Percentiles rank a stretch among this genome's conserved stretches.
Conservation (phyloP, 352 stramenopile species). For the Phytophthora hibernalis region DNA sequence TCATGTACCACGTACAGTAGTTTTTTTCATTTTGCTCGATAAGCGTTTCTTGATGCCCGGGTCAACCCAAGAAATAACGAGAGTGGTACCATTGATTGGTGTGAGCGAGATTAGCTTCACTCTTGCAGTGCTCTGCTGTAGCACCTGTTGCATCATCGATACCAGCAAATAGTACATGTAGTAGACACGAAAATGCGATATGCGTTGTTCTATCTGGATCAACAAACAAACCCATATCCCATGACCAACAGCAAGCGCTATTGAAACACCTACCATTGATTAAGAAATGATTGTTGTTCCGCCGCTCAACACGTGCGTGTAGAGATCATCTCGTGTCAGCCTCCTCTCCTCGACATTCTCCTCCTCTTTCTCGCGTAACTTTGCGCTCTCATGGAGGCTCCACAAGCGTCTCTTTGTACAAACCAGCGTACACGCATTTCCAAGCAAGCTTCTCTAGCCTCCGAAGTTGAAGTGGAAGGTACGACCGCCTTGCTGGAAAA, state of each 20-base stretch:
- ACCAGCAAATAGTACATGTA: too few relatives aligned
- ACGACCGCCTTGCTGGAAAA: constrained; percentile 78
- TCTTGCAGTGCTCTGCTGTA: too few relatives aligned
- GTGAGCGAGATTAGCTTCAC: too few relatives aligned
- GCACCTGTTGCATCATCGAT: too few relatives aligned
- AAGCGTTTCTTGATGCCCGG: too few relatives aligned
- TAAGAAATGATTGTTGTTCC: constrained; percentile 19
- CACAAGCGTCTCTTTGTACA: constrained; percentile 14
- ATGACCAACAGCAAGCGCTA: background rate
- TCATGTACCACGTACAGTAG: too few relatives aligned
- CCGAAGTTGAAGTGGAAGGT: constrained; percentile 87
- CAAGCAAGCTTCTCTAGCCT: constrained; percentile 29
- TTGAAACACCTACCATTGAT: constrained; percentile 26
- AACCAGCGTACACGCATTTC: constrained; percentile 6
- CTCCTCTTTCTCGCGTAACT: background rate
- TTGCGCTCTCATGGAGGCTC: background rate
- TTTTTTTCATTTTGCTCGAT: too few relatives aligned
- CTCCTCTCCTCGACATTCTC: background rate
- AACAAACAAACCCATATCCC: too few relatives aligned
- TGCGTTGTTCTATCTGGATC: too few relatives aligned
- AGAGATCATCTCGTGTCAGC: background rate
- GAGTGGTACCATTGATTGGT: too few relatives aligned
- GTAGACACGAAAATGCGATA: too few relatives aligned
- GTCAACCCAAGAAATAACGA: too few relatives aligned
- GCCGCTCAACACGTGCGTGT: constrained; percentile 11